These are phyloP conservation scores for Clitopilus passeckerianus DNA, from an alignment of 768 basidiomycete species.

Conservation along the genomic window DNA sequence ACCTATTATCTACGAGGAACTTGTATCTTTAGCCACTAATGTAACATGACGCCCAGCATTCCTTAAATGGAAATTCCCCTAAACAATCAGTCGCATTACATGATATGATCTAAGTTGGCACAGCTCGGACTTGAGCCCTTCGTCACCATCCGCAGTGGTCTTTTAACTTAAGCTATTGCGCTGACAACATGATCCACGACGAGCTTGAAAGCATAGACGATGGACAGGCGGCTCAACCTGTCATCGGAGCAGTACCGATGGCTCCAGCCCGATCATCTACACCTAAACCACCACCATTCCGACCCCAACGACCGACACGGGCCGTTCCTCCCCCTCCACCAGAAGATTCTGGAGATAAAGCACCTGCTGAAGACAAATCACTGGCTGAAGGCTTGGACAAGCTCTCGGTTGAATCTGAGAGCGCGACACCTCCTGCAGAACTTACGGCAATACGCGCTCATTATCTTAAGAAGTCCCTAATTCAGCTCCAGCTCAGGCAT, in stretches of 20 bases:
- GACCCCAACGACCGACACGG: background rate
- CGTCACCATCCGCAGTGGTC: background rate
- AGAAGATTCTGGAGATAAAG: background rate
- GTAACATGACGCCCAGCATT: constrained; percentile 4
- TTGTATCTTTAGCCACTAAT: background rate
- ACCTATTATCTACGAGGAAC: background rate
- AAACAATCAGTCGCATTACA: background rate
- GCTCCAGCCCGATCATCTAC: background rate
- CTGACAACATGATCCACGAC: constrained; percentile 2
- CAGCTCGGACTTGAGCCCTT: background rate
- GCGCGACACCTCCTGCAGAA: background rate
- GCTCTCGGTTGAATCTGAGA: background rate
- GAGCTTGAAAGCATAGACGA: background rate
- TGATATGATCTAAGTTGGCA: background rate
- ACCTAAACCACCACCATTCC: background rate
- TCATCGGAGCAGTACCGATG: background rate
- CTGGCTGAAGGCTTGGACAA: background rate
- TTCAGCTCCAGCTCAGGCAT: constrained; percentile 77
- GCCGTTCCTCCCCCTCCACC: background rate
- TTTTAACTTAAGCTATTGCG: background rate
- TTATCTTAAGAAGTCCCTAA: constrained; percentile 95
- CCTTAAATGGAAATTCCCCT: constrained; percentile 5
- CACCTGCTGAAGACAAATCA: background rate
- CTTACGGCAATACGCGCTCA: constrained; percentile 91
- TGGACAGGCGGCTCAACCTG: background rate